Percentiles rank a stretch among this genome's conserved stretches.
Conservation (phyloP, 495 filamentous ascomycete genomes). For the Thozetella sp. region DNA sequence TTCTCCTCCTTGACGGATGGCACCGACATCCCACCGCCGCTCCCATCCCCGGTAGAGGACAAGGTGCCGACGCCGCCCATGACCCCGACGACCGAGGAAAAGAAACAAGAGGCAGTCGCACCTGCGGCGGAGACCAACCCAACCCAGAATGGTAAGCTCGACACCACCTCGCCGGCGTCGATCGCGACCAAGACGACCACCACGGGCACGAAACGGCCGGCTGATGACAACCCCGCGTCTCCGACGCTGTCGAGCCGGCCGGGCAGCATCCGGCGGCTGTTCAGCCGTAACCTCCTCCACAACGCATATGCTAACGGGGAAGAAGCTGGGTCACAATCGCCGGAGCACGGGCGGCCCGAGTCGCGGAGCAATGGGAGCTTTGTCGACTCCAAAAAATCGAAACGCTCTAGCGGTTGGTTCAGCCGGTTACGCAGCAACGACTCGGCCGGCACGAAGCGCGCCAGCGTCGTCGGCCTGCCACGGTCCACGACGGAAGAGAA, state of each 20-base stretch:
- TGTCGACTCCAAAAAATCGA: conserved; percentile 39
- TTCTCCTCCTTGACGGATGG: conserved; percentile 57
- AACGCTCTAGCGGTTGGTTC: conserved; percentile 52
- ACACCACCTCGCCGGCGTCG: conserved; percentile 29
- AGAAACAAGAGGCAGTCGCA: conserved; percentile 12
- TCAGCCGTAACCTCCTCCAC: conserved; percentile 45
- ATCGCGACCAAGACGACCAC: conserved; percentile 23
- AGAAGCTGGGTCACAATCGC: conserved; percentile 9
- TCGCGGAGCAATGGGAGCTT: conserved; percentile 34
- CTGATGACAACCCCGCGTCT: conserved; percentile 44
- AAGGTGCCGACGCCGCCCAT: conserved; percentile 36
- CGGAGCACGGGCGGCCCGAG: conserved; percentile 29
- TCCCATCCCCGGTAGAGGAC: conserved; percentile 48
- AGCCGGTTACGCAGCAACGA: conserved; percentile 40
- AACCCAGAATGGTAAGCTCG: conserved; percentile 30
- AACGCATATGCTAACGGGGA: conserved; percentile 41
- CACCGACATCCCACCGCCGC: conserved; percentile 57
- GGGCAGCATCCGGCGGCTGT: conserved; percentile 46
- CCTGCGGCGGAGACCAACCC: conserved; percentile 12
- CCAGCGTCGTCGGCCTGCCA: conserved; percentile 17
- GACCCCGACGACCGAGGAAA: conserved; percentile 22
- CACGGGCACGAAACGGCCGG: conserved; percentile 36
- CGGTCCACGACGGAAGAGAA: conserved; percentile 28
- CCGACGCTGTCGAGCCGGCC: conserved; percentile 41
- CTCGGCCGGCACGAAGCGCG: conserved; percentile 22